Percentiles rank a stretch among this genome's conserved stretches.
phyloP scores from a whole-genome alignment of 2,329 filamentous ascomycete species.

The Metarhizium robertsii region DNA sequence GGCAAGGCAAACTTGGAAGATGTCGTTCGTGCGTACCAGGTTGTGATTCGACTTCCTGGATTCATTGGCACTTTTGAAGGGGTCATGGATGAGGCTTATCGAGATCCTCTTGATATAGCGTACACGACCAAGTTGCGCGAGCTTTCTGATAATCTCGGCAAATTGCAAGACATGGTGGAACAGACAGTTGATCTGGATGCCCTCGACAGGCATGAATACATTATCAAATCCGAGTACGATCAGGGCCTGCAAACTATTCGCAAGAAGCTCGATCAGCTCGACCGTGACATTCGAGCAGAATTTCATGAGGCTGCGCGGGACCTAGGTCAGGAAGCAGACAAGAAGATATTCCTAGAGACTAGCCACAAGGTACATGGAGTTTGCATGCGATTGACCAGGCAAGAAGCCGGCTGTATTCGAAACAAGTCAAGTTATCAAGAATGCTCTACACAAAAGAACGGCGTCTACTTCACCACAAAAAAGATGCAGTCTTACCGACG shows the following conservation, averaged over 20 bases:
- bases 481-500: conserved; percentile 70
- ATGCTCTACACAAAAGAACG: conserved; percentile 97
- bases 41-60: conserved; percentile 81
- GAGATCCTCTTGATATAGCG: conserved; percentile 72
- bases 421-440: conserved; percentile 87
- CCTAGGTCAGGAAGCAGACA: conserved; percentile 85
- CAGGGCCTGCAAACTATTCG: conserved; percentile 80
- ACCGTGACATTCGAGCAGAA: conserved; percentile 73
- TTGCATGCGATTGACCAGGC: conserved; percentile 89
- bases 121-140: conserved; percentile 79
- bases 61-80: conserved; percentile 84
- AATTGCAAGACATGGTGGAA: conserved; percentile 95
- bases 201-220: conserved; percentile 93
- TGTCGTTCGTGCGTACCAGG: conserved; percentile 90
- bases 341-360: conserved; percentile 89
- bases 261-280: conserved; percentile 79
- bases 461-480: conserved; percentile 92
- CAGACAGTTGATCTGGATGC: conserved; percentile 94
- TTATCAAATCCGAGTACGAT: conserved; percentile 98
- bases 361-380: conserved; percentile 94
- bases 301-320: conserved; percentile 70
- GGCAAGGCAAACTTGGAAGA: conserved; percentile 89
- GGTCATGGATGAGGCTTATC: conserved; percentile 92
- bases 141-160: conserved; percentile 68
- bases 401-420: conserved; percentile 84